Percentiles rank a stretch among this genome's conserved stretches.
Conservation (phyloP, 73 alveolate genomes). For the Uronychia binucleata region DNA sequence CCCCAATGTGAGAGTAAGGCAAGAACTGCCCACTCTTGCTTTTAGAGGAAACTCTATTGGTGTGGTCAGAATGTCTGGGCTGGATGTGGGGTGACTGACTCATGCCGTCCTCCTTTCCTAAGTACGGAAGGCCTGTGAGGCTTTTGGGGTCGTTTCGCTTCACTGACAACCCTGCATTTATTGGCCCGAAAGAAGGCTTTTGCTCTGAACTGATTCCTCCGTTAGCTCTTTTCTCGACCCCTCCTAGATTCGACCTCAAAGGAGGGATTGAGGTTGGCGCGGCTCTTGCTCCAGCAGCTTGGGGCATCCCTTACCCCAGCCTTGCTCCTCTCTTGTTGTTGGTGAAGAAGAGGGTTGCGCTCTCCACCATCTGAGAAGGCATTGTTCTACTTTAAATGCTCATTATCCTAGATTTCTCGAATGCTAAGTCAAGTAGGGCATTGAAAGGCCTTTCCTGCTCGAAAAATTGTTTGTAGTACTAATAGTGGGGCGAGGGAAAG, state of each 20-base stretch:
- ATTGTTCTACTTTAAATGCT: background rate
- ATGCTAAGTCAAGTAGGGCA: constrained; percentile 8
- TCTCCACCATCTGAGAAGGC: background rate
- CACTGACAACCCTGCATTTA: background rate
- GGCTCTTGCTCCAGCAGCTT: background rate
- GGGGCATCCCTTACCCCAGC: background rate
- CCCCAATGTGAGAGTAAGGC: background rate
- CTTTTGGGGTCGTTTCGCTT: too few species aligned
- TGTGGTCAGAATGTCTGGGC: too few species aligned
- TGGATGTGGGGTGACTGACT: too few species aligned
- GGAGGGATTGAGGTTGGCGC: background rate
- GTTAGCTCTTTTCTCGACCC: background rate
- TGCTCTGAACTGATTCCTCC: background rate
- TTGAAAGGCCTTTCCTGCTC: constrained; percentile 73
- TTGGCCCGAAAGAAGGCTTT: background rate
- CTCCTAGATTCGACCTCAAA: background rate
- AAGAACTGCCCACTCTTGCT: background rate
- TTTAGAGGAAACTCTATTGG: too few species aligned
- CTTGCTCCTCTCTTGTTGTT: background rate
- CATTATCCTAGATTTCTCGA: background rate
- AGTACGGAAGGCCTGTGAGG: too few species aligned
- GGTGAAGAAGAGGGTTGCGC: background rate
- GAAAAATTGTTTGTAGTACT: constrained; percentile 61
- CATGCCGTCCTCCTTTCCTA: too few species aligned
- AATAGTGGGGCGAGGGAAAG: constrained; percentile 60